phyloP scores from a whole-genome alignment of 1,139 yeast genomes.

The Sugiyamaella sp. region DNA sequence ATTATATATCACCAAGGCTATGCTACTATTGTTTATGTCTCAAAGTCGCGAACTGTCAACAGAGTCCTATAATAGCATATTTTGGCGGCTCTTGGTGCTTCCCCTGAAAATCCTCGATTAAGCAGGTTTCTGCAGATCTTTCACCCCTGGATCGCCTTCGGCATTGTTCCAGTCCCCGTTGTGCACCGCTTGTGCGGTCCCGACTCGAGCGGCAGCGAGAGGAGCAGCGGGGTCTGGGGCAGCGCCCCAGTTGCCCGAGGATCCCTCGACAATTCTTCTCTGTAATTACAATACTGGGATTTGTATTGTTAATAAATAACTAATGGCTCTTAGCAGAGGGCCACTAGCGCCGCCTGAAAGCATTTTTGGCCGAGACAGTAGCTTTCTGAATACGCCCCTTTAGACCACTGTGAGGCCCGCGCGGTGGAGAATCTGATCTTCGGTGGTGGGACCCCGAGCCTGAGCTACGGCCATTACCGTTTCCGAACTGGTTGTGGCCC shows the following conservation, averaged over 20 bases:
- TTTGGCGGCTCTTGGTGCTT: background rate
- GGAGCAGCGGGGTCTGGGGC: no score
- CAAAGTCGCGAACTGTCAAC: background rate
- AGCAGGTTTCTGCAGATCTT: background rate
- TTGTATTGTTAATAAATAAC: no score
- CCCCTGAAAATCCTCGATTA: constrained; percentile 3
- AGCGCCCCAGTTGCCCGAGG: no score
- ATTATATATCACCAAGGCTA: constrained; percentile 19
- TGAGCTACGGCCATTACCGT: background rate
- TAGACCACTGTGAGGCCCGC: background rate
- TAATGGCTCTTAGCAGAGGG: background rate
- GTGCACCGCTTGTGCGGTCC: no score
- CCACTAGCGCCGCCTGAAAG: constrained; percentile 1
- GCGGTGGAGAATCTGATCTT: background rate
- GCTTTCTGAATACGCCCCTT: constrained; percentile 2
- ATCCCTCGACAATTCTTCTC: no score
- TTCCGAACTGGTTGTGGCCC: background rate
- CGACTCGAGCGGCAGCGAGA: no score
- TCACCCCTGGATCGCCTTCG: background rate
- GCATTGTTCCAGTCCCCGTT: no score
- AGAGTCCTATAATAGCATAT: background rate
- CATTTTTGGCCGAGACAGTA: constrained; percentile 9
- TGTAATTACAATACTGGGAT: no score
- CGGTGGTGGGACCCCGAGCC: background rate
- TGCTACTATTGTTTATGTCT: no score